phyloP scores from a whole-genome alignment of 371 early-diverging fungal genomes.

The Rhizopus arrhizus region DNA sequence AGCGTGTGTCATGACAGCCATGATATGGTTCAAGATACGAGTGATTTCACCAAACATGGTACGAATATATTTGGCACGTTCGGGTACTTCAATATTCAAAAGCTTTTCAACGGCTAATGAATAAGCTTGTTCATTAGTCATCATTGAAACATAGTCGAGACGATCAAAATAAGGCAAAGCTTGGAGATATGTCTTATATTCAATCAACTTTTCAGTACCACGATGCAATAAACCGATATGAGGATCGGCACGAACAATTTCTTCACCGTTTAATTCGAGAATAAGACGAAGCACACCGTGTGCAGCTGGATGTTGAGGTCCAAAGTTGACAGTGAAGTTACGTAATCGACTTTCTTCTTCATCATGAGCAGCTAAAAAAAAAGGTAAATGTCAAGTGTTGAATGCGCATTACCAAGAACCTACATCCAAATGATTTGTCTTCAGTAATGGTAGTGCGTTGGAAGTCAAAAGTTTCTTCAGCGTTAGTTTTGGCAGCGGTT shows the following conservation, averaged over 20 bases:
- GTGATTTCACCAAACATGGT: slow-evolving; percentile 97
- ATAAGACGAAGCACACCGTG: slow-evolving; percentile 98
- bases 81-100: slow-evolving; percentile 94
- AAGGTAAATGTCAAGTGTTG: background rate
- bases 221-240: slow-evolving; percentile 97
- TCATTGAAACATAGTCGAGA: slow-evolving; percentile 98
- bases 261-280: slow-evolving; percentile 92
- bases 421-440: slow-evolving; percentile 48
- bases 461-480: slow-evolving; percentile 16
- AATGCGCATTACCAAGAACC: slow-evolving; percentile 3
- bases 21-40: slow-evolving; percentile 95
- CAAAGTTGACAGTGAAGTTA: slow-evolving; percentile 95
- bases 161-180: slow-evolving; percentile 98
- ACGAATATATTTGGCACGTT: slow-evolving; percentile 95
- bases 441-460: slow-evolving; percentile 47
- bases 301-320: slow-evolving; percentile 99
- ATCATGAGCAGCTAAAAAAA: slow-evolving; percentile 40
- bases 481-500: slow-evolving; percentile 26
- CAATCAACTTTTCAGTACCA: slow-evolving; percentile 97
- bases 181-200: slow-evolving; percentile 96
- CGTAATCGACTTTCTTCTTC: slow-evolving; percentile 64
- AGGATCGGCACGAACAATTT: slow-evolving; percentile 92
- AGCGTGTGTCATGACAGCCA: slow-evolving; percentile 95
- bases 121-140: slow-evolving; percentile 94
- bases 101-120: slow-evolving; percentile 97